Evolutionary conservation across 805 yeast species (phyloP).

Genomic region (Cyberlindnera mrakii): DNA sequence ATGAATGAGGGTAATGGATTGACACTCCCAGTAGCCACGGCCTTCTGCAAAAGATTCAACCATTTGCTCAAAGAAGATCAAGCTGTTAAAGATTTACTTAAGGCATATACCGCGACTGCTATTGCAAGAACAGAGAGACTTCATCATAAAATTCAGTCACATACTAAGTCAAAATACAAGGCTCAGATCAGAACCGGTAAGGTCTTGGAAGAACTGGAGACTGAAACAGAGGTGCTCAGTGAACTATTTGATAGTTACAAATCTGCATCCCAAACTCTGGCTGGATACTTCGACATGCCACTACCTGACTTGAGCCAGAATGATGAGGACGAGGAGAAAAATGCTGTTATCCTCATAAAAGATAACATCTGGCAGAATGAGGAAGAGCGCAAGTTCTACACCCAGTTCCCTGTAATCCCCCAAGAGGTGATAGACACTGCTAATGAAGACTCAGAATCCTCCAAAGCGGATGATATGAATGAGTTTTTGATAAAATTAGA

Average conservation of each 20-base stretch:
- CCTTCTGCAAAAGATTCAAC: conserved; percentile 45
- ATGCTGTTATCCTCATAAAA: conserved; percentile 22
- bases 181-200: conserved; percentile 66
- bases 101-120: conserved; percentile 37
- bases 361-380: conserved; percentile 55
- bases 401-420: conserved; percentile 40
- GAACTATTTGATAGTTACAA: conserved; percentile 41
- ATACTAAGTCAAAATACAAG: conserved; percentile 37
- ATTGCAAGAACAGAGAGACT: conserved; percentile 30
- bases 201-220: conserved; percentile 33
- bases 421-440: conserved; percentile 27
- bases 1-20: conserved; percentile 25
- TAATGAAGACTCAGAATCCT: conserved; percentile 25
- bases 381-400: conserved; percentile 61
- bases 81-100: conserved; percentile 28
- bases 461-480: conserved; percentile 31
- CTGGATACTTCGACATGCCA: conserved; percentile 33
- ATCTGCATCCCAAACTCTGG: conserved; percentile 35
- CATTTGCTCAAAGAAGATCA: conserved; percentile 25
- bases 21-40: conserved; percentile 34
- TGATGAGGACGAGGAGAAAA: conserved; percentile 21
- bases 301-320: conserved; percentile 31
- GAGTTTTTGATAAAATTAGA: conserved; percentile 39
- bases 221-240: conserved; percentile 26
- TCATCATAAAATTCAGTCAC: conserved; percentile 30